Percentiles rank a stretch among this genome's conserved stretches.
phyloP scores from a whole-genome alignment of 495 filamentous ascomycete genomes.

The Aspergillus baeticus region DNA sequence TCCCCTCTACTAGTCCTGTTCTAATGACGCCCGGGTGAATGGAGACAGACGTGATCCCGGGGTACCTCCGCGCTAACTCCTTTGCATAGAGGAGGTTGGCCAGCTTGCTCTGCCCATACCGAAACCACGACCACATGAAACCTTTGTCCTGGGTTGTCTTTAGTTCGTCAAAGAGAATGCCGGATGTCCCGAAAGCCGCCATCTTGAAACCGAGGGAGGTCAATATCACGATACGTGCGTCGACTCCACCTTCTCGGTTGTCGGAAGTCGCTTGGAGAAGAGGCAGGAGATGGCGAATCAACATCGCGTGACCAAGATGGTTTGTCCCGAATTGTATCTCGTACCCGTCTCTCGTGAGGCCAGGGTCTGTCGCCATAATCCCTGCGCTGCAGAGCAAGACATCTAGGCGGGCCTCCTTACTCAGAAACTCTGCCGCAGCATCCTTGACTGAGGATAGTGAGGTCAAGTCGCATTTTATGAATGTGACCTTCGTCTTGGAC shows the following conservation, averaged over 20 bases:
- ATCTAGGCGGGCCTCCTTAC: neutral
- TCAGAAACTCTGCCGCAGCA: constrained; percentile 35
- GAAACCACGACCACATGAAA: constrained; percentile 30
- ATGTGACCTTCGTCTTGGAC: constrained; percentile 26
- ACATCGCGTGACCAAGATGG: constrained; percentile 63
- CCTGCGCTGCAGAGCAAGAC: neutral
- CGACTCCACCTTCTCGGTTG: neutral
- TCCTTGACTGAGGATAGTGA: constrained; percentile 41
- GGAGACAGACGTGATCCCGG: constrained; percentile 35
- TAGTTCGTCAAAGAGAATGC: constrained; percentile 11
- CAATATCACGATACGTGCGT: constrained; percentile 41
- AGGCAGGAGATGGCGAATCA: constrained; percentile 60
- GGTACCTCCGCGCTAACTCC: constrained; percentile 53
- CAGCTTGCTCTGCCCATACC: constrained; percentile 67
- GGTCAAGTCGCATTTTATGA: constrained; percentile 44
- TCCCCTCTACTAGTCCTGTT: constrained; percentile 32
- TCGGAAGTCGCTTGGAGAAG: constrained; percentile 31
- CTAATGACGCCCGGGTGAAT: constrained; percentile 45
- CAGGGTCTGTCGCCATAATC: neutral
- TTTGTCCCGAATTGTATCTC: constrained; percentile 70
- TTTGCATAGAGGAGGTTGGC: constrained; percentile 62
- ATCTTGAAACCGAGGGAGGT: constrained; percentile 22
- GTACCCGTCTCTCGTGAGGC: constrained; percentile 48
- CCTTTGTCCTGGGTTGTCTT: constrained; percentile 14
- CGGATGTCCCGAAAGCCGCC: neutral